phyloP scores from a whole-genome alignment of 441 rosid species.

The Omphalea diandra region DNA sequence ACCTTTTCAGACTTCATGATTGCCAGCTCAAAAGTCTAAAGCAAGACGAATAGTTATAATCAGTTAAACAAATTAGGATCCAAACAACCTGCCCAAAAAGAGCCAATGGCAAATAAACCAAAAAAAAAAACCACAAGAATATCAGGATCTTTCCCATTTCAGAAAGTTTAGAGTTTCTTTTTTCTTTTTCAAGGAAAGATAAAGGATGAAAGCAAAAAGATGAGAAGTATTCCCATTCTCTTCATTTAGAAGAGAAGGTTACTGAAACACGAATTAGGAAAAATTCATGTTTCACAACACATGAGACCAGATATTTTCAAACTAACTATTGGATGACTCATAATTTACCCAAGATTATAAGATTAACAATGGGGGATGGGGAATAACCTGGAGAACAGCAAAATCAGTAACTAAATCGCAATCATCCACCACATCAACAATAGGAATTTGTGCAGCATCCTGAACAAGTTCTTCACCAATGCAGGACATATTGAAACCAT shows the following conservation, averaged over 20 bases:
- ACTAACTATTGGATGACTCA: neutral
- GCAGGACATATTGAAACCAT: conserved; percentile 83
- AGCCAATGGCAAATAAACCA: no score
- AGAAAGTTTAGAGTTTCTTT: neutral
- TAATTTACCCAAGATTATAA: neutral
- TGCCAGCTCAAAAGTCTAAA: conserved; percentile 73
- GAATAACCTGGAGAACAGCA: conserved; percentile 66
- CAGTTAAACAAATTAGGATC: neutral
- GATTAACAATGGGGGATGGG: neutral
- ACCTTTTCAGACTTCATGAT: conserved; percentile 83
- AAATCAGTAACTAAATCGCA: conserved; percentile 61
- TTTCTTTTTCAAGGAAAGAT: neutral
- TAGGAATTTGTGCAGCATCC: conserved; percentile 65
- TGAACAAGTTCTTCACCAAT: conserved; percentile 71
- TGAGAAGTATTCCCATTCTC: neutral
- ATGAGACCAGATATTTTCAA: neutral
- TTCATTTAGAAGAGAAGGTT: neutral
- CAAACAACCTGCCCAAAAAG: neutral
- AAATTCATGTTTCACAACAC: neutral
- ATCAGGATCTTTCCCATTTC: neutral
- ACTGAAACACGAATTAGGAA: neutral
- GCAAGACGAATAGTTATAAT: conserved; percentile 12
- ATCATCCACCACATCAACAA: conserved; percentile 67
- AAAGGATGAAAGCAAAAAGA: neutral
- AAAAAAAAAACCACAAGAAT: no score